These are phyloP conservation scores for Hebeloma cylindrosporum DNA, from an alignment of 768 basidiomycete genomes.

Conservation along the genomic window DNA sequence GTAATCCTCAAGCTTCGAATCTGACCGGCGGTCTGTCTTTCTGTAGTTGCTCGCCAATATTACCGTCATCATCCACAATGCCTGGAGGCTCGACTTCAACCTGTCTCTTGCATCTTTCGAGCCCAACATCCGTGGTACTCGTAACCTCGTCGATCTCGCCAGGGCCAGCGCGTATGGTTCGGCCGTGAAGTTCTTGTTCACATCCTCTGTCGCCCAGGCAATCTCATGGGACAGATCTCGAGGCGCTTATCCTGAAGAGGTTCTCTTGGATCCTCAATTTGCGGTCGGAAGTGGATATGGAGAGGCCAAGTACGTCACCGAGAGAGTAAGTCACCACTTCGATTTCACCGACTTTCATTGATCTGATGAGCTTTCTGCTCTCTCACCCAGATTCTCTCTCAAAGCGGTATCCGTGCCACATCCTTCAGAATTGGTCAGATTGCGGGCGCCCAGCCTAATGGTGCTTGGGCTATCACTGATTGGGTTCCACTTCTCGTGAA, in stretches of 20 bases:
- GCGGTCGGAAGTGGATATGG: conserved; percentile 31
- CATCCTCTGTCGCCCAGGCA: conserved; percentile 32
- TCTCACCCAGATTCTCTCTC: conserved; percentile 15
- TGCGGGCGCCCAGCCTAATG: conserved; percentile 32
- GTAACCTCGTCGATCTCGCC: conserved; percentile 41
- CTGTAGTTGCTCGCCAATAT: conserved; percentile 29
- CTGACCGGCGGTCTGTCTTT: background rate
- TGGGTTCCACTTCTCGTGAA: conserved; percentile 44
- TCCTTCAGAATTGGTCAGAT: conserved; percentile 40
- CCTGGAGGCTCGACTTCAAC: conserved; percentile 52
- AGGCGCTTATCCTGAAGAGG: conserved; percentile 35
- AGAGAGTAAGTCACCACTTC: conserved; percentile 26
- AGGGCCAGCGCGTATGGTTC: conserved; percentile 25
- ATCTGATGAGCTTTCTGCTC: background rate
- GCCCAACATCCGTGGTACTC: conserved; percentile 37
- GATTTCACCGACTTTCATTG: background rate
- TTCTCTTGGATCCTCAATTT: conserved; percentile 24
- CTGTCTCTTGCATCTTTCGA: conserved; percentile 43
- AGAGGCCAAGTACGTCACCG: conserved; percentile 35
- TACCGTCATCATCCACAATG: conserved; percentile 42
- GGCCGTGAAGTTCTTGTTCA: conserved; percentile 41
- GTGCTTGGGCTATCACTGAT: conserved; percentile 39
- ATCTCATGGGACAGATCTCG: conserved; percentile 27
- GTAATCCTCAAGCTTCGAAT: background rate
- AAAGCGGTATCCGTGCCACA: conserved; percentile 29